These are phyloP conservation scores for Pseudogymnoascus sp. DNA, from an alignment of 2,329 filamentous ascomycete genomes.

Conservation along the genomic window DNA sequence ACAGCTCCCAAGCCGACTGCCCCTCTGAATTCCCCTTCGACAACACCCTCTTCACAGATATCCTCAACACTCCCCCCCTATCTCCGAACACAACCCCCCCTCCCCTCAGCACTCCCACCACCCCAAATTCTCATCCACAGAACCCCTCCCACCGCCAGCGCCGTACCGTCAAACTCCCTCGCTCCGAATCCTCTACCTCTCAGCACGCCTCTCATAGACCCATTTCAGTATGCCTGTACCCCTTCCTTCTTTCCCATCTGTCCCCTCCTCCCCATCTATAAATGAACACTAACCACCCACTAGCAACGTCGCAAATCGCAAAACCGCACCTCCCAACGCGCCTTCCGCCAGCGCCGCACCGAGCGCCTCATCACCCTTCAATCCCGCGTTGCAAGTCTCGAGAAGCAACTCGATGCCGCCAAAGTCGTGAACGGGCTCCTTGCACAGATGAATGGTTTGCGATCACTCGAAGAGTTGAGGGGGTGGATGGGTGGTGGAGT, in stretches of 20 bases:
- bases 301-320: background rate
- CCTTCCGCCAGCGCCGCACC: background rate
- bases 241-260: background rate
- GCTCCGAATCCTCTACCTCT: background rate
- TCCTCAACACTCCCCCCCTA: background rate
- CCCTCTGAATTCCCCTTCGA: background rate
- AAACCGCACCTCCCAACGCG: constrained; percentile 2
- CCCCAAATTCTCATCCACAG: background rate
- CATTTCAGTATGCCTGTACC: background rate
- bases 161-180: background rate
- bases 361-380: background rate
- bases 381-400: background rate
- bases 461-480: background rate
- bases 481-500: background rate
- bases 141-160: background rate
- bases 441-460: background rate
- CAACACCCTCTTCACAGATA: background rate
- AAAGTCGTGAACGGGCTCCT: background rate
- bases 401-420: background rate
- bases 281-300: background rate
- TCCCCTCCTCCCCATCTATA: background rate
- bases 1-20: background rate
- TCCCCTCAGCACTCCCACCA: background rate
- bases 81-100: background rate
- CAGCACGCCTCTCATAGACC: background rate